Base-by-base conservation (phyloP, 257 asterid genomes). In the Plantago ovata region DNA sequence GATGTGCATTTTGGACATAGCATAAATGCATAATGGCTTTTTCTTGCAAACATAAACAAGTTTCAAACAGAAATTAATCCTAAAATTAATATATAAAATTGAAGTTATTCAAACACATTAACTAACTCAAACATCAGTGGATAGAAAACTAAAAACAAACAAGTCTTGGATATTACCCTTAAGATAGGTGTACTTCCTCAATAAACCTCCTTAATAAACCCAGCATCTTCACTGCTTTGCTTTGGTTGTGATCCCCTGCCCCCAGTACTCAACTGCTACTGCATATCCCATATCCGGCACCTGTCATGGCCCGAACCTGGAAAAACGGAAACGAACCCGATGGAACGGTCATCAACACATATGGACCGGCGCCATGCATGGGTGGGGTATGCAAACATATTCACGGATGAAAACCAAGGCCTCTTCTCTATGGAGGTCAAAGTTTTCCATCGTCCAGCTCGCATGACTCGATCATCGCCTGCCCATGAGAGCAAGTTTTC, bases 341-440 rank as follows among this genome's bases (percentile, higher is more conserved):
- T 33, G 0, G 77, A 74, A 20, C 69, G 78, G 52, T 68, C 77
- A 7, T 77, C 68, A 62, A 77, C 60, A 69, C 90, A 82, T 28
- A 79, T 70, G 0, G 84, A 70, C 40, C 82, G 67, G 3, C 74
- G 77, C 86, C 86, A 79, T 0, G 86, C 86, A 79, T 0, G 86
- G 90, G 19, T 77, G 79, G 14, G 76, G 71, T 44, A 71, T 41
- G 49, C 83, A 77, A 0, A 59, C 47, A 9, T 79, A n/a, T n/a
- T n/a, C 68, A 14, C 58, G 12, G 69, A 82, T 75, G 81, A 79
- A 82, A 44, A 61, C 61, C 55, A 53, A 21, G 7, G 86, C 79
- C 16, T 77, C 82, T 7, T 79, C 74, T 58, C 53, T 70, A n/a
- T n/a, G 10, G 84, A 72, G 13, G 75, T 55, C 61, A 79, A 13